phyloP scores from a whole-genome alignment of 1,139 yeast genomes.

The Zygotorulaspora mrakii region DNA sequence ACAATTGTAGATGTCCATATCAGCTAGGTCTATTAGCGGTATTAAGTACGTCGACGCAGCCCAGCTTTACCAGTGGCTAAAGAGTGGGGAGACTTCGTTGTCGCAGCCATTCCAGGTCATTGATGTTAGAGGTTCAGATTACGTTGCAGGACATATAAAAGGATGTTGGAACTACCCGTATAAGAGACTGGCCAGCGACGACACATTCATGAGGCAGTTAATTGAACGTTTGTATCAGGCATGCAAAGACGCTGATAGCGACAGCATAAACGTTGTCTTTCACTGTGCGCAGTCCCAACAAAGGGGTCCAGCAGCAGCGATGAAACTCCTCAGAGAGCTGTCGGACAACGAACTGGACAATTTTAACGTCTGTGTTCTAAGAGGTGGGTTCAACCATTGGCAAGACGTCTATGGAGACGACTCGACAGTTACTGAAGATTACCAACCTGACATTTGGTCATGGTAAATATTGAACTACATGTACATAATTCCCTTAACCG shows the following conservation, averaged over 20 bases:
- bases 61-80: slow-evolving; percentile 31
- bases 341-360: slow-evolving; percentile 40
- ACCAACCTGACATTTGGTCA: slow-evolving; percentile 54
- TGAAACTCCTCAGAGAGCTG: slow-evolving; percentile 56
- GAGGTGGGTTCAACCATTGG: slow-evolving; percentile 88
- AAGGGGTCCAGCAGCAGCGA: slow-evolving; percentile 83
- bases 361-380: slow-evolving; percentile 63
- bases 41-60: slow-evolving; percentile 30
- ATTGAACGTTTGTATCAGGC: slow-evolving; percentile 46
- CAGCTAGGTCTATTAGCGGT: slow-evolving; percentile 20
- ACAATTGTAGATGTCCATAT: slow-evolving; percentile 14
- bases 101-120: slow-evolving; percentile 54
- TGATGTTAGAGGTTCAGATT: slow-evolving; percentile 86
- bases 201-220: slow-evolving; percentile 59
- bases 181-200: slow-evolving; percentile 56
- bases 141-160: slow-evolving; percentile 47
- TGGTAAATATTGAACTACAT: slow-evolving; percentile 13
- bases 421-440: slow-evolving; percentile 61
- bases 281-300: slow-evolving; percentile 90
- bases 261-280: slow-evolving; percentile 54
- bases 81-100: slow-evolving; percentile 19
- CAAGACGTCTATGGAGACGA: slow-evolving; percentile 71
- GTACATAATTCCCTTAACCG: slow-evolving; percentile 2
- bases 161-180: slow-evolving; percentile 31
- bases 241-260: slow-evolving; percentile 6